A percentile compares a stretch with the other conserved stretches of the same genome.
phyloP scores from a whole-genome alignment of 2,329 filamentous ascomycete species.

The Gnomoniopsis sp. region DNA sequence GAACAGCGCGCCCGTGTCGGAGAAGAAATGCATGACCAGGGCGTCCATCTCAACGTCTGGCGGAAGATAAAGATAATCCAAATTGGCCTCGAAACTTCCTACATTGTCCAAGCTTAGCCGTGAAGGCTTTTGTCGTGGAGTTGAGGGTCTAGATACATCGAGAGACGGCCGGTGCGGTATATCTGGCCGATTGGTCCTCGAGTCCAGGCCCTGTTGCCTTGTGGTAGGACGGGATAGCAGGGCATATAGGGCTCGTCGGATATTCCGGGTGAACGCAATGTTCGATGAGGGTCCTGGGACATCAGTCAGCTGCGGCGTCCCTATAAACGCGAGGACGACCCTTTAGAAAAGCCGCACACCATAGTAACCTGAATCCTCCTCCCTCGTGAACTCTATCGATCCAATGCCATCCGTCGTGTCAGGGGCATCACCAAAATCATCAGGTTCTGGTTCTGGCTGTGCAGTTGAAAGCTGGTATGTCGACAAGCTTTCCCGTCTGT shows the following conservation, averaged over 20 bases:
- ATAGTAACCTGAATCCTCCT: constrained; percentile 22
- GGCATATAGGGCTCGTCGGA: constrained; percentile 16
- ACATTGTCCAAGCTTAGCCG: background rate
- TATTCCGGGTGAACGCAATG: constrained; percentile 24
- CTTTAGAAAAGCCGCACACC: constrained; percentile 10
- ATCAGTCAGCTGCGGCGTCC: background rate
- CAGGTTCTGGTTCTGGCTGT: constrained; percentile 29
- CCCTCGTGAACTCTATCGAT: constrained; percentile 21
- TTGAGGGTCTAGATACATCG: constrained; percentile 14
- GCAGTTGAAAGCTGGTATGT: background rate
- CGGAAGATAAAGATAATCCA: constrained; percentile 11
- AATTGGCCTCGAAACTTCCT: background rate
- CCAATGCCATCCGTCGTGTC: constrained; percentile 23
- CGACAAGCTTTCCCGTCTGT: constrained; percentile 1
- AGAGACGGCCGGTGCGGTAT: constrained; percentile 9
- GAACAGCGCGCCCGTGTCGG: constrained; percentile 21
- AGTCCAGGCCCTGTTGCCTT: background rate
- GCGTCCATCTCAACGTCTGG: constrained; percentile 16
- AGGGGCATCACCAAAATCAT: constrained; percentile 5
- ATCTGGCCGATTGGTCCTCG: background rate
- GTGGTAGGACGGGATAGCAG: constrained; percentile 6
- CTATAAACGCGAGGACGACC: background rate
- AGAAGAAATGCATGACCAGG: constrained; percentile 19
- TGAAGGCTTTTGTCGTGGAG: background rate
- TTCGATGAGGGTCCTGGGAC: constrained; percentile 22